Percentiles rank a stretch among this genome's conserved stretches.
phyloP scores from a whole-genome alignment of 345 rosid genomes.

The thale cress (Arabidopsis thaliana) region DNA sequence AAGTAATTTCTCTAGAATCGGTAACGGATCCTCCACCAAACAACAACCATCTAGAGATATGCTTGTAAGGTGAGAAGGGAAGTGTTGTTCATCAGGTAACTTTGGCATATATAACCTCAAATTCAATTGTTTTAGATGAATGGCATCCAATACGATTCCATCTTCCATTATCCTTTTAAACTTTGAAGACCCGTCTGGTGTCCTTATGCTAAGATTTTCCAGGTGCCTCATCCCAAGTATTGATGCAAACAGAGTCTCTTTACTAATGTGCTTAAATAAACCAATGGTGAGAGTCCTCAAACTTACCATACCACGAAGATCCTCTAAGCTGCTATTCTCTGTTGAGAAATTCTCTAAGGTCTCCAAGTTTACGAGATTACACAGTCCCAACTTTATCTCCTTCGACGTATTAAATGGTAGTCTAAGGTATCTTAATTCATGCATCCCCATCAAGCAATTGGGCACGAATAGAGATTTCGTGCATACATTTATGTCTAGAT shows the following conservation, averaged over 20 bases:
- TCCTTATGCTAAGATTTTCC: neutral
- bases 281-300: neutral
- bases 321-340: neutral
- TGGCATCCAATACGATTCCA: neutral
- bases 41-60: conserved; percentile 22
- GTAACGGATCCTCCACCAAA: conserved; percentile 51
- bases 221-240: neutral
- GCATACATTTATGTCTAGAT: neutral
- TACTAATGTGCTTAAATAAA: neutral
- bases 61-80: conserved; percentile 41
- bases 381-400: neutral
- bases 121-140: conserved; percentile 10
- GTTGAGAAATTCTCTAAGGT: neutral
- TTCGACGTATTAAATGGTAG: neutral
- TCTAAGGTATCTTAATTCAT: neutral
- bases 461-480: neutral
- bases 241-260: neutral
- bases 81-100: conserved; percentile 36
- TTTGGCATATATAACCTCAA: conserved; percentile 1
- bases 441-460: conserved; percentile 10
- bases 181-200: too few relatives aligned
- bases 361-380: conserved; percentile 2
- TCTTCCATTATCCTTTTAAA: too few relatives aligned
- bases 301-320: neutral
- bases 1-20: conserved; percentile 47